These are phyloP conservation scores for Pugionium dolabratum DNA, from an alignment of 345 rosid species.

Conservation along the genomic window DNA sequence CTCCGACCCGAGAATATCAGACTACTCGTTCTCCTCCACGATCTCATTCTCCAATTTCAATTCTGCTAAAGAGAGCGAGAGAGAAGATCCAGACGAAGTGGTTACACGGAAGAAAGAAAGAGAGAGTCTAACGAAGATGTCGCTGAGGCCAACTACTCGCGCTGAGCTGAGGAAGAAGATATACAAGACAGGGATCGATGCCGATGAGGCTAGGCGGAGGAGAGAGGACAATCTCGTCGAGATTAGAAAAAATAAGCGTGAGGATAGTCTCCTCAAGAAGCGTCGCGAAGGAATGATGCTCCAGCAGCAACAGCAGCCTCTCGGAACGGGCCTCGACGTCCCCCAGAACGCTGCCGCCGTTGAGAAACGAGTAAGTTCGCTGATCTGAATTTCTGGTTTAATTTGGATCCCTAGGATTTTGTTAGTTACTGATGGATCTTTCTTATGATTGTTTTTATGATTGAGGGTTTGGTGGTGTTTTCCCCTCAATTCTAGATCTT, in stretches of 20 bases:
- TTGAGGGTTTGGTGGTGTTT: conserved; percentile 6
- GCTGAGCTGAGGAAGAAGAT: conserved; percentile 69
- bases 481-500: conserved; percentile 31
- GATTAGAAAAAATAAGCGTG: conserved; percentile 76
- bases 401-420: conserved; percentile 22
- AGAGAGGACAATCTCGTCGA: conserved; percentile 78
- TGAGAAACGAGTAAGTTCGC: conserved; percentile 65
- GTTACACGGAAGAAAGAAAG: conserved; percentile 11
- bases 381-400: conserved; percentile 27
- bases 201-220: conserved; percentile 68
- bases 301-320: conserved; percentile 51
- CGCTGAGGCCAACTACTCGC: conserved; percentile 61
- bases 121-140: conserved; percentile 42
- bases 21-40: conserved; percentile 37
- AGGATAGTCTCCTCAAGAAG: conserved; percentile 70
- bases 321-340: conserved; percentile 40
- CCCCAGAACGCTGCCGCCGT: conserved; percentile 56
- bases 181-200: conserved; percentile 71
- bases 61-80: conserved; percentile 22
- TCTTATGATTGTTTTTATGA: not conserved
- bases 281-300: conserved; percentile 64
- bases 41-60: conserved; percentile 33
- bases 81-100: conserved; percentile 36
- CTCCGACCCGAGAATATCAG: conserved; percentile 22
- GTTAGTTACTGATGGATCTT: conserved; percentile 31